A percentile compares a stretch with the other conserved stretches of the same genome.
These are phyloP conservation scores for Entonaema liquescens DNA, from an alignment of 495 filamentous ascomycete species.

Conservation along the genomic window DNA sequence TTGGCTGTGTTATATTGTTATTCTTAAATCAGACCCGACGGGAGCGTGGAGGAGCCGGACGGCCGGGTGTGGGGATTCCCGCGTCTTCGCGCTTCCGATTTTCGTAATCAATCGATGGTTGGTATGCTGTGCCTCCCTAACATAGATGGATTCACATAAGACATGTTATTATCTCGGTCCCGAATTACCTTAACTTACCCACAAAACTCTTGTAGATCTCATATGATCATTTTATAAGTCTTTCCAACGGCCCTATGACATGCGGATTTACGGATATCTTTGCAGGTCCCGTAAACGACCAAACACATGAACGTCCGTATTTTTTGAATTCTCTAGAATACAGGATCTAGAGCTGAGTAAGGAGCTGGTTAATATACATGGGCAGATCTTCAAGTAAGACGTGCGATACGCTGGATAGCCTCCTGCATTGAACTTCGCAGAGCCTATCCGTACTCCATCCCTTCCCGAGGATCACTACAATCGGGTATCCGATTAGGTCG, in stretches of 20 bases:
- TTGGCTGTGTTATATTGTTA: not conserved
- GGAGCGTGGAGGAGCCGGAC: conserved; percentile 4
- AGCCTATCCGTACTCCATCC: conserved; percentile 70
- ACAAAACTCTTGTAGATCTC: not conserved
- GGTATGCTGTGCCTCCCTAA: not conserved
- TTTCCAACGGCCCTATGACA: not conserved
- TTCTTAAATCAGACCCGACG: conserved; percentile 1
- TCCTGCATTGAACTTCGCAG: conserved; percentile 82
- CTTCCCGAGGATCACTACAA: conserved; percentile 80
- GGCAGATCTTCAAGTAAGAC: conserved; percentile 45
- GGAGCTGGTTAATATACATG: conserved; percentile 51
- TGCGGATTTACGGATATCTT: not conserved
- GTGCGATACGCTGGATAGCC: conserved; percentile 45
- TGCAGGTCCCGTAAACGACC: not conserved
- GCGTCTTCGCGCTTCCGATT: conserved; percentile 25
- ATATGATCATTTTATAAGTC: not conserved
- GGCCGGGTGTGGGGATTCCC: conserved; percentile 24
- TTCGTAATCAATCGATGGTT: not conserved
- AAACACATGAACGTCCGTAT: not conserved
- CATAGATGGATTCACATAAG: not conserved
- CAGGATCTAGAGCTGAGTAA: conserved; percentile 51
- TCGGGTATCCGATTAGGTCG: conserved; percentile 86
- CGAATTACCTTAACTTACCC: not conserved
- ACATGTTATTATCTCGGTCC: conserved; percentile 6
- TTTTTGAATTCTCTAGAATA: not conserved